Conservation (phyloP, 306 rosid genomes). For the Cicer judaicum region DNA sequence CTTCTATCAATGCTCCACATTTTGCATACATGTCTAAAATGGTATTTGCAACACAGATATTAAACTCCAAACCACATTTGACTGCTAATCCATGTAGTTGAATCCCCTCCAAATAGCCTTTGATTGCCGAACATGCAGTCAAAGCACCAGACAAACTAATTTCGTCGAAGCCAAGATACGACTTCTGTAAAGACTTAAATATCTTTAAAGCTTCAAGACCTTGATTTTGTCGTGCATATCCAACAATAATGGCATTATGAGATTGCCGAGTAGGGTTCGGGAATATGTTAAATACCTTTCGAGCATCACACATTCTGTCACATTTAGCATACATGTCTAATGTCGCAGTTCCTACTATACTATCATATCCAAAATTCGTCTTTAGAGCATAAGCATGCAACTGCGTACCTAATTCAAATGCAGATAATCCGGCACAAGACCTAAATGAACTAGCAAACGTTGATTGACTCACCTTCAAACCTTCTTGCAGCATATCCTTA, state of each 20-base stretch:
- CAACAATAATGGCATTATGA: constrained; percentile 76
- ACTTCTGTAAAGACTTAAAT: constrained; percentile 61
- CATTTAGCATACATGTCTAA: constrained; percentile 92
- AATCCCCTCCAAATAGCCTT: constrained; percentile 61
- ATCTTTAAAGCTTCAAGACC: constrained; percentile 67
- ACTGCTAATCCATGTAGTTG: constrained; percentile 76
- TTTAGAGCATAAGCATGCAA: constrained; percentile 79
- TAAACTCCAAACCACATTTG: constrained; percentile 59
- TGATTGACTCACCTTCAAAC: constrained; percentile 81
- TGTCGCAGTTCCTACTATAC: constrained; percentile 81
- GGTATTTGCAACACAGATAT: constrained; percentile 82
- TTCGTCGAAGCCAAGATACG: constrained; percentile 63
- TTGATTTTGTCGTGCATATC: constrained; percentile 61
- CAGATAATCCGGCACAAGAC: constrained; percentile 81
- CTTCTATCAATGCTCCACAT: constrained; percentile 66
- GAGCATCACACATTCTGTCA: constrained; percentile 64
- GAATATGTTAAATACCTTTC: constrained; percentile 61
- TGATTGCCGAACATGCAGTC: constrained; percentile 70
- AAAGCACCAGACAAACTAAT: constrained; percentile 75
- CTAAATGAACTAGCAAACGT: constrained; percentile 83
- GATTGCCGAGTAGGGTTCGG: constrained; percentile 68
- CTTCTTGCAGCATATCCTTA: constrained; percentile 67
- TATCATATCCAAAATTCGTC: constrained; percentile 63
- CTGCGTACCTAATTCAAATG: constrained; percentile 66
- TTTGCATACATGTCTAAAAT: constrained; percentile 87